phyloP scores from a whole-genome alignment of 768 basidiomycete genomes.

The Lactarius sp. region DNA sequence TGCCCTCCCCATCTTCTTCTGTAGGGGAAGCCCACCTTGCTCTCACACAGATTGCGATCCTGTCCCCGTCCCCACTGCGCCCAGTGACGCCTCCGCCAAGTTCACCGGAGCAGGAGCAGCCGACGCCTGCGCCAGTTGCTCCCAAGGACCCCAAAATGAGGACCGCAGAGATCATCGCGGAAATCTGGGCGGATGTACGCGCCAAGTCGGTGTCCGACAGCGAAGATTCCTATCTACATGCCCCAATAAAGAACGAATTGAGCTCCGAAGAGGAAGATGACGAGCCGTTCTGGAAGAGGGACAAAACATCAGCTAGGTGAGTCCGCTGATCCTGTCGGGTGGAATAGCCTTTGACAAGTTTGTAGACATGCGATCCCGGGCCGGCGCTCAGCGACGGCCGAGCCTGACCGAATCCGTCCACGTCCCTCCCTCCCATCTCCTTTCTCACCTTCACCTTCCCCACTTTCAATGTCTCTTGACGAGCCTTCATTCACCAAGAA shows the following conservation, averaged over 20 bases:
- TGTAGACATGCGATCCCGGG: not conserved
- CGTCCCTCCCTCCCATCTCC: slow-evolving; percentile 16
- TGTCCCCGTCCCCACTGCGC: slow-evolving; percentile 19
- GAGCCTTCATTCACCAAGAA: not conserved
- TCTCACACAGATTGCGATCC: not conserved
- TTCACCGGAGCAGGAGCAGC: slow-evolving; percentile 21
- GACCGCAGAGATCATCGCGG: slow-evolving; percentile 54
- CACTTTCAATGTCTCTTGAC: not conserved
- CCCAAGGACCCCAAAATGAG: slow-evolving; percentile 38
- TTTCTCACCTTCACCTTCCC: not conserved
- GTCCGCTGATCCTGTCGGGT: not conserved
- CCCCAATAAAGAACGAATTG: slow-evolving; percentile 29
- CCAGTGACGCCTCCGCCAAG: slow-evolving; percentile 29
- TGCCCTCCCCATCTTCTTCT: slow-evolving; percentile 16
- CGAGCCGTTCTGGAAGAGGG: slow-evolving; percentile 20
- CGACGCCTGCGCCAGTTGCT: slow-evolving; percentile 32
- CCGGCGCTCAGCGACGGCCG: no score
- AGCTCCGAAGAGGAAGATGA: slow-evolving; percentile 26
- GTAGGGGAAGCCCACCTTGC: not conserved
- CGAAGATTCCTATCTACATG: slow-evolving; percentile 32
- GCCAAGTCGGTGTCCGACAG: slow-evolving; percentile 40
- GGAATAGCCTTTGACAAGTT: not conserved
- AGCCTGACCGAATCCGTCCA: not conserved
- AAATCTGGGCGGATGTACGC: slow-evolving; percentile 58
- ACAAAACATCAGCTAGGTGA: not conserved